Evolutionary conservation across 768 basidiomycete species (phyloP).

Genomic region (Hygrocybe coccinea): DNA sequence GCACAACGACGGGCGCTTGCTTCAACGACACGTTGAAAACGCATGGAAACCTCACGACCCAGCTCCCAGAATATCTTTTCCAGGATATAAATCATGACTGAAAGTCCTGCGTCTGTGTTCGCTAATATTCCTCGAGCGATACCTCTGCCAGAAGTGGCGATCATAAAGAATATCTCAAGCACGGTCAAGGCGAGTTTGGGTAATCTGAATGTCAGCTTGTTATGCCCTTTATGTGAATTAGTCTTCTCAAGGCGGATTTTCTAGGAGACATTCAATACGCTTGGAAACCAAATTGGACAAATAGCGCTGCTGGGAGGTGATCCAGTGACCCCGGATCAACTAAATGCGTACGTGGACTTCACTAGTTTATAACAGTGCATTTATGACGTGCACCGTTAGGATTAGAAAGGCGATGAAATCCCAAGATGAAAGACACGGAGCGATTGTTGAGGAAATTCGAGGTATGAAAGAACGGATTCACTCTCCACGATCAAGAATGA

Average conservation of each 20-base stretch:
- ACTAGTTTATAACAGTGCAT: background rate
- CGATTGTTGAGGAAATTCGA: constrained; percentile 47
- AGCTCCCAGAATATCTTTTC: background rate
- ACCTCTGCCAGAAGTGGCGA: background rate
- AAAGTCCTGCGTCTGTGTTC: background rate
- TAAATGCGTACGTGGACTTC: constrained; percentile 36
- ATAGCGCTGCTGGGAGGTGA: constrained; percentile 39
- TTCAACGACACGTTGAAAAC: background rate
- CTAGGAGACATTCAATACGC: constrained; percentile 42
- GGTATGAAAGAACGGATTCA: constrained; percentile 25
- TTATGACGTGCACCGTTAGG: constrained; percentile 21
- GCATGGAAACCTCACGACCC: background rate
- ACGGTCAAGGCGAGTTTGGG: background rate
- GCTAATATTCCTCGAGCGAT: background rate
- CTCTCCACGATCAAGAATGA: background rate
- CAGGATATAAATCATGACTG: background rate
- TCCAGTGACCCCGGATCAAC: constrained; percentile 35
- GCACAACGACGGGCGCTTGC: background rate
- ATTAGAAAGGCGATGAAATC: constrained; percentile 40
- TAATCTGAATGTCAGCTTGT: background rate
- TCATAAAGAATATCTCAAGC: background rate
- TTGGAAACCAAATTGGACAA: constrained; percentile 43
- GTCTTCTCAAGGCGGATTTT: background rate
- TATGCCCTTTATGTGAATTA: background rate
- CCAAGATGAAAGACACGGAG: constrained; percentile 41